phyloP scores from a whole-genome alignment of 2,329 filamentous ascomycete genomes.

The Lasiodiplodia gonubiensis region DNA sequence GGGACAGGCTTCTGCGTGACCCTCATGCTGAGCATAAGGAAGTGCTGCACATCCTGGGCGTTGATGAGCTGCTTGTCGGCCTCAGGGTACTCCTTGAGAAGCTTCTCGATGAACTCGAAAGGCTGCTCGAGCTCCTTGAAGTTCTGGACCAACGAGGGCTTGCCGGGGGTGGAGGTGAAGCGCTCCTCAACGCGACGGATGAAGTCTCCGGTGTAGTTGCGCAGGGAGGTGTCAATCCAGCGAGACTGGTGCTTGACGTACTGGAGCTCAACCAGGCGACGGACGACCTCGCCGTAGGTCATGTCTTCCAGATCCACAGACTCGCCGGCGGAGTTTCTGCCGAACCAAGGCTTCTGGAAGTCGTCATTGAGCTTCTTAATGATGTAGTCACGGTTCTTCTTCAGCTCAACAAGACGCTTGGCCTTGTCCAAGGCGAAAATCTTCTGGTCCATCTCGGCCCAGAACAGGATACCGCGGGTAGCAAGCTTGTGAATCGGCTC shows the following conservation, averaged over 20 bases:
- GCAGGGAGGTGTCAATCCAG: constrained; percentile 69
- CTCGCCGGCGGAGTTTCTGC: constrained; percentile 49
- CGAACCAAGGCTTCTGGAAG: constrained; percentile 58
- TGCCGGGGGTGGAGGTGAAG: constrained; percentile 75
- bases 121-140: constrained; percentile 87
- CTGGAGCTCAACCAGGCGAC: constrained; percentile 55
- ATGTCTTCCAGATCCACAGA: constrained; percentile 55
- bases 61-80: constrained; percentile 92
- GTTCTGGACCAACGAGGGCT: constrained; percentile 84
- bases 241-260: constrained; percentile 52
- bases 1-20: constrained; percentile 95
- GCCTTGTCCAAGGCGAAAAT: constrained; percentile 97
- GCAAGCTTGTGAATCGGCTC: constrained; percentile 99
- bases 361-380: constrained; percentile 55
- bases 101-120: constrained; percentile 75
- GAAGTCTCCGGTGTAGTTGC: constrained; percentile 87
- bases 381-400: constrained; percentile 53
- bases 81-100: constrained; percentile 83
- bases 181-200: constrained; percentile 97
- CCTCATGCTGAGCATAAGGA: constrained; percentile 88
- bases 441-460: constrained; percentile 98
- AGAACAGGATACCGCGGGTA: constrained; percentile 93
- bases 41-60: constrained; percentile 97
- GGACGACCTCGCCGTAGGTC: constrained; percentile 55
- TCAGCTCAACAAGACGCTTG: constrained; percentile 50